Evolutionary conservation across 495 filamentous ascomycete genomes (phyloP).

Genomic region (Neurospora discreta): DNA sequence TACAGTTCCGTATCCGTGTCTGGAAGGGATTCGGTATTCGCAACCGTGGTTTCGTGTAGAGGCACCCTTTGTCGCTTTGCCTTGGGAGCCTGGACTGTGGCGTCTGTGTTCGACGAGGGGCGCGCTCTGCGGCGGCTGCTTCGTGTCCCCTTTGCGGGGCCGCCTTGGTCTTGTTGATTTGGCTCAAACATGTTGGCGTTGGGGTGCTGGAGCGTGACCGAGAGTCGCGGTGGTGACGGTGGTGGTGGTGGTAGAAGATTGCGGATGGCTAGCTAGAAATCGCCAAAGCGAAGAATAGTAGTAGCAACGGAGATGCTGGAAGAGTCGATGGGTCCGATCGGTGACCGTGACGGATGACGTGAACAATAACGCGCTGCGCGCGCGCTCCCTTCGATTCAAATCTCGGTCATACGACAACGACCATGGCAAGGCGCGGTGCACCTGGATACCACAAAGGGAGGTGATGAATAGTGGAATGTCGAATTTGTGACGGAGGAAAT

Average conservation of each 20-base stretch:
- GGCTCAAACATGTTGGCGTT: neutral
- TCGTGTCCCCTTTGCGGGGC: conserved; percentile 42
- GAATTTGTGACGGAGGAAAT: neutral
- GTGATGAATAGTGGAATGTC: neutral
- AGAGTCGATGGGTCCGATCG: conserved; percentile 2
- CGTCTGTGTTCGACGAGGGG: conserved; percentile 48
- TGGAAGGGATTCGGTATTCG: conserved; percentile 31
- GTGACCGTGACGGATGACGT: neutral
- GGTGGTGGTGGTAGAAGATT: neutral
- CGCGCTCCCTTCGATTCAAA: neutral
- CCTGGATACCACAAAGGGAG: neutral
- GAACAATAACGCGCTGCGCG: neutral
- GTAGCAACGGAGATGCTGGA: conserved; percentile 1
- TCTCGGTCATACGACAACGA: neutral
- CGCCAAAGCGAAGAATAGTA: neutral
- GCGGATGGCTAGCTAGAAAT: neutral
- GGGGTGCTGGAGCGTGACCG: conserved; percentile 3
- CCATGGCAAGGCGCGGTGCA: neutral
- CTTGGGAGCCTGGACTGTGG: conserved; percentile 50
- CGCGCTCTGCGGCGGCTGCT: conserved; percentile 55
- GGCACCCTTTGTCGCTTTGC: conserved; percentile 62
- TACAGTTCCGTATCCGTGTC: conserved; percentile 38
- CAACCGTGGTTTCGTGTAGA: conserved; percentile 44
- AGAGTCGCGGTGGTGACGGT: neutral
- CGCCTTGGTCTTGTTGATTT: conserved; percentile 16